Base-by-base conservation (phyloP, 768 basidiomycete species). In the Amanita jacksonii region DNA sequence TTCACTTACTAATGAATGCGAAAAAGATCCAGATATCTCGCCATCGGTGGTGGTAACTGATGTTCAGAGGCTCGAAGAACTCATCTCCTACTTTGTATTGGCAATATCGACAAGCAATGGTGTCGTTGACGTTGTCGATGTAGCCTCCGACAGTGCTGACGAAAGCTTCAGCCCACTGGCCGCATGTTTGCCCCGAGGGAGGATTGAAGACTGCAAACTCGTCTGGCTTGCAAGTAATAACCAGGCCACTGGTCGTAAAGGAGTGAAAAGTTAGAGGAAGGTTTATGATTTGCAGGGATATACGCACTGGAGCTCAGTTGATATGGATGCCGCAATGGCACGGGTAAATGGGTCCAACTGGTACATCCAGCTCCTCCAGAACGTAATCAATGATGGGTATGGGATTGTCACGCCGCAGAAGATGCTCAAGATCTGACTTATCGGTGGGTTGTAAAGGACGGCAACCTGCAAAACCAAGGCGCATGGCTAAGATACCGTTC, bases 341-440 rank as follows among this genome's bases (percentile, higher is more conserved):
- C 84, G 74, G 0, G 83, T 87, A 59, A 78, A 85, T 0, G 87
- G 86, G 35, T 68, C 65, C 6, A 84, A 62, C 49, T 79, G 68
- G 59, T 90, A 90, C 12, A 89, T 59, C 85, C 86, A 90, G n/a
- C 67, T 69, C 49, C 73, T 65, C 82, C 82, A 87, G 69, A 86
- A 87, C 22, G 58, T 56, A 8, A 70, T 68, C 58, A 88, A 60
- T 3, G 69, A 70, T 0, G 79, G 74, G 46, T 73, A 81, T 0
- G 84, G 85, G 43, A 88, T 76, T 1, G 82, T 81, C 12, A 88
- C 84, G 56, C 88, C 88, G 52, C 84, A 86, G 73, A 89, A 89
- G 12, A 79, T 72, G 3, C 74, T 62, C 40, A 88, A 73, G 30
- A 82, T 65, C 24, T 81, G 58, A 33, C 71, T 65, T 38, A 88